Percentiles rank a stretch among this genome's conserved stretches.
Conservation (phyloP, 2,329 filamentous ascomycete genomes). For the Nigrograna mackinnonii region DNA sequence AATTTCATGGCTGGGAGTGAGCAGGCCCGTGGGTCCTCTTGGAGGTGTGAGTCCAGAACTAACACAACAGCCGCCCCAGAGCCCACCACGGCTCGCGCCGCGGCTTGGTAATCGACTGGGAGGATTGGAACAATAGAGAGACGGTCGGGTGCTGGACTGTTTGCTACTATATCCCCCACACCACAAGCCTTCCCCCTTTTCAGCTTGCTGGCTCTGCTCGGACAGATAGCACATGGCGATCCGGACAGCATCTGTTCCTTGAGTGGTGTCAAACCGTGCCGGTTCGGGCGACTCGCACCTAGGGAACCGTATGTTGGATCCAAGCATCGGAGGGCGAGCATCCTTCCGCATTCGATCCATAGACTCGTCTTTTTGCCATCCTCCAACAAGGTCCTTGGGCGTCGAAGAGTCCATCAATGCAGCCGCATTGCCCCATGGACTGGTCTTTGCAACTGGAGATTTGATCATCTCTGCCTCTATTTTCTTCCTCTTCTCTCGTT, state of each 20-base stretch:
- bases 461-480: conserved; percentile 45
- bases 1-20: conserved; percentile 50
- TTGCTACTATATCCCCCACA: conserved; percentile 48
- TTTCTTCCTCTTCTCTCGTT: conserved; percentile 20
- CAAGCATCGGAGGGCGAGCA: conserved; percentile 83
- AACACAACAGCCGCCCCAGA: conserved; percentile 77
- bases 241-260: conserved; percentile 56
- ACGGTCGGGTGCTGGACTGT: conserved; percentile 32
- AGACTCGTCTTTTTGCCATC: conserved; percentile 42
- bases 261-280: conserved; percentile 81
- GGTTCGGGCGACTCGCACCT: conserved; percentile 81
- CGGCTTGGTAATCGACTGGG: conserved; percentile 57
- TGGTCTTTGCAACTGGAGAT: conserved; percentile 18
- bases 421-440: conserved; percentile 45
- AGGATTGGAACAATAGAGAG: conserved; percentile 35
- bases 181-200: conserved; percentile 61
- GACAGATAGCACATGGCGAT: conserved; percentile 55
- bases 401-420: conserved; percentile 28
- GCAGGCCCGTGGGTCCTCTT: conserved; percentile 51
- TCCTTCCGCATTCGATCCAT: conserved; percentile 61
- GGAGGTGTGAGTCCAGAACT: conserved; percentile 43
- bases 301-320: conserved; percentile 77
- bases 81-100: conserved; percentile 66
- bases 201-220: conserved; percentile 50
- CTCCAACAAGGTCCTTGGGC: conserved; percentile 26